Evolutionary conservation across 345 rosid genomes (phyloP).

Genomic region (Arabis alpina): DNA sequence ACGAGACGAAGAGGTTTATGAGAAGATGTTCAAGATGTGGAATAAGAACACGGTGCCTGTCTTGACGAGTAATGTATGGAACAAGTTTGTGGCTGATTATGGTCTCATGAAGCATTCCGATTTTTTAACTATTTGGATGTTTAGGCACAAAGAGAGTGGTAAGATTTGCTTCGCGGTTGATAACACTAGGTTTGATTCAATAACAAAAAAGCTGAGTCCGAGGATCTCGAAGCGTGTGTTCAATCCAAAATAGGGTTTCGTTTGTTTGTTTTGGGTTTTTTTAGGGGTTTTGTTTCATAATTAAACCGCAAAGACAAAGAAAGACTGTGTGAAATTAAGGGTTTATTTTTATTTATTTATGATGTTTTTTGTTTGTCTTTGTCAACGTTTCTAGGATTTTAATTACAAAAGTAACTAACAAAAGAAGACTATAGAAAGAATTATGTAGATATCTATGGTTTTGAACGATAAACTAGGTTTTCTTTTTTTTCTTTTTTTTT

Average conservation of each 20-base stretch:
- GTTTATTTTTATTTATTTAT: too few species aligned
- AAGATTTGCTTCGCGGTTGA: slow-evolving; percentile 28
- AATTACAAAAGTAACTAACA: too few species aligned
- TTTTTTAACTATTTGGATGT: slow-evolving; percentile 32
- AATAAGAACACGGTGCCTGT: not conserved
- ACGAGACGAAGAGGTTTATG: not conserved
- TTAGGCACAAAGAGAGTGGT: not conserved
- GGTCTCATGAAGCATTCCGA: not conserved
- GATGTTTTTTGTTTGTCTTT: too few species aligned
- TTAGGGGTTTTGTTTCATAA: not conserved
- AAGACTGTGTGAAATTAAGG: too few species aligned
- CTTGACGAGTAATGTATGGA: not conserved
- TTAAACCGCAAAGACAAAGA: too few species aligned
- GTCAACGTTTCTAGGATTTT: too few species aligned
- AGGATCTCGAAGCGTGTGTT: not conserved
- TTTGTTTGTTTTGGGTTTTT: not conserved
- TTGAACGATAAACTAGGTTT: too few species aligned
- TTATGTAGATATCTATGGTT: too few species aligned
- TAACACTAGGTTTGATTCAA: not conserved
- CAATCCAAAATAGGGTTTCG: not conserved
- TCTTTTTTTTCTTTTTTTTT: too few species aligned
- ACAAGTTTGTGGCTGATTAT: not conserved
- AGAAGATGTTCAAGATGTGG: slow-evolving; percentile 27
- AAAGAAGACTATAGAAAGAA: too few species aligned
- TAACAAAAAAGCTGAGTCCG: not conserved